Base-by-base conservation (phyloP, 2,329 filamentous ascomycete genomes). In the Pseudogymnoascus sp. region DNA sequence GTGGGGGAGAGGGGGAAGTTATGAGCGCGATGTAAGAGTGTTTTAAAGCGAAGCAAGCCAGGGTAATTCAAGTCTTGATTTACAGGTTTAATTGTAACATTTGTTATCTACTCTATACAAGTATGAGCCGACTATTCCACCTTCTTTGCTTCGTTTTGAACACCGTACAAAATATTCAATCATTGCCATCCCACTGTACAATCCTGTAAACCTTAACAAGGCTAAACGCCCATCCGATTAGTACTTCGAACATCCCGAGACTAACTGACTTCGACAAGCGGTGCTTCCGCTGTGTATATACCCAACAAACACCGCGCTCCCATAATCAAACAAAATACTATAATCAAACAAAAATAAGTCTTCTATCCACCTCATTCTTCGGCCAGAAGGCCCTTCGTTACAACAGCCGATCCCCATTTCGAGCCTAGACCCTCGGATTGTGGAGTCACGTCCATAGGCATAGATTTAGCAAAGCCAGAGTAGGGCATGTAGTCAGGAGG, bases 1-100 rank as follows among this genome's bases (percentile, higher is more conserved):
- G 75, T 80, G 9, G 33, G 37, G 40, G 64, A 56, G 59, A 60
- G 15, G 15, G 31, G 29, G 21, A 63, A 60, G 37, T 35, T 60
- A 21, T 62, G 60, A 64, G 35, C 1, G 5, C 4, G 10, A 33
- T 33, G 50, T 33, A 56, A 56, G 3, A 56, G 11, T 56, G 29
- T 53, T 56, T 13, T 7, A 21, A 15, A 56, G 50, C 50, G 29
- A 56, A 21, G 50, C 50, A 56, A 21, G 26, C n/a, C 10, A 56
- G 10, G n/a, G 13, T 26, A 53, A 53, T 1, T 1, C 7, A 17
- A 13, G 7, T 13, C 23, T 15, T 17, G 23, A 7, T 56, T 19
- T 56, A 56, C 50, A 56, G 26, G 26, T 11, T 19, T 33, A 15
- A 33, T 56, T 56, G 50, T 56, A 56, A 56, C 50, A 56, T 56